Evolutionary conservation across 192 early-diverging fungal species (phyloP), one percentile per base, ranked within the genome.

Genomic region (Backusella psychrophila): DNA sequence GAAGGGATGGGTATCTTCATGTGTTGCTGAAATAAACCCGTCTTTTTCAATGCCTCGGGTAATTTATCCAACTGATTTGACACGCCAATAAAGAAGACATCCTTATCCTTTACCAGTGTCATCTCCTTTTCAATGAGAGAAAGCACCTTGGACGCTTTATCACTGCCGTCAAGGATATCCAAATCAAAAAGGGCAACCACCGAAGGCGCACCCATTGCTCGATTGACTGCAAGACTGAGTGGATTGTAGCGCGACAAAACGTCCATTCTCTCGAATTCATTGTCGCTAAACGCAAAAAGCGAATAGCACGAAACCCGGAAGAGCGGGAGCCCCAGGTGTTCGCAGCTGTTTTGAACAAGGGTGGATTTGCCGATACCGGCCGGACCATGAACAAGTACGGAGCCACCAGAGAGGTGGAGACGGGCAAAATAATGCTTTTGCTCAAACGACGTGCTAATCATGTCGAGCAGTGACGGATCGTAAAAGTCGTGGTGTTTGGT

Each of bases 171-270:
- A 23, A 92, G 68, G 5, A 77, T 26, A 76, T 91, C 88, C 52
- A 92, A 59, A 23, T 87, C 90, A 39, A 81, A 71, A 14, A 92
- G 44, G 0, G 90, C 41, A 1, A 92, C 67, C 21, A 90, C 83
- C 4, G 84, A 83, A 2, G 90, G 90, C 0, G 78, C 71, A 0
- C 71, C 69, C 36, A 80, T 73, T 0, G 91, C 91, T 34, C 82
- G 78, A 21, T 70, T 38, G 33, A 81, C 33, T 0, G 42, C 17
- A 1, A 78, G 33, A 44, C 39, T 41, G 1, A 81, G 33, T 6
- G 76, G 72, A 7, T 81, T 81, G 68, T 75, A 81, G 46, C 46
- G 15, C 5, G 35, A 29, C 1, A 41, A 21, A 8, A 78, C 75
- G 1, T 69, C 59, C 17, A 67, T 21, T 1, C 36, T n/a, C 12